phyloP scores from a whole-genome alignment of 352 stramenopile species.

The Phytopythium helicoides region DNA sequence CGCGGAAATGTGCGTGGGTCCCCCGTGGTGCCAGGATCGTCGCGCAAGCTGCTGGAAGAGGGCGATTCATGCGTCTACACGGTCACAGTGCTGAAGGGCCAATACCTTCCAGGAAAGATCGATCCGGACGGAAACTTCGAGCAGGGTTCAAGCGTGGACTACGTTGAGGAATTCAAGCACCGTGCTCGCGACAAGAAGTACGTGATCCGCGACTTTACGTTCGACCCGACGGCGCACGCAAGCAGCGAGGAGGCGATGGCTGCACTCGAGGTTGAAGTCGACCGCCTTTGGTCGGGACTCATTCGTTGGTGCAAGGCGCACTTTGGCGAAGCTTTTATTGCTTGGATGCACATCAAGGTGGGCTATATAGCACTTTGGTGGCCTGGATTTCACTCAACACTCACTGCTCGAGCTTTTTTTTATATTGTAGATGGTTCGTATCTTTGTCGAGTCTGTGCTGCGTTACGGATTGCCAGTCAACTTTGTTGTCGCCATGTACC shows the following conservation, averaged over 20 bases:
- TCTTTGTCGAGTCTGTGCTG: slow-evolving; percentile 98
- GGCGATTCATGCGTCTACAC: slow-evolving; percentile 92
- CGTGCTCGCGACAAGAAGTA: slow-evolving; percentile 94
- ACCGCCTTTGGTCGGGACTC: slow-evolving; percentile 93
- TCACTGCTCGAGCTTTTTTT: no score
- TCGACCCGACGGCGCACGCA: slow-evolving; percentile 86
- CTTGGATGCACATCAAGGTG: slow-evolving; percentile 99
- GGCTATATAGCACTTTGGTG: background rate
- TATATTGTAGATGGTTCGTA: slow-evolving; percentile 79
- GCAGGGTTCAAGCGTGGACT: slow-evolving; percentile 91
- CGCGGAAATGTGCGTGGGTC: slow-evolving; percentile 92
- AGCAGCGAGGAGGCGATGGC: slow-evolving; percentile 88
- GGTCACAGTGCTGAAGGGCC: slow-evolving; percentile 95
- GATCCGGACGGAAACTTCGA: slow-evolving; percentile 92
- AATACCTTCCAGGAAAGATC: slow-evolving; percentile 87
- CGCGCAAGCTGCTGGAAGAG: slow-evolving; percentile 91
- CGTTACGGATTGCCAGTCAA: slow-evolving; percentile 97
- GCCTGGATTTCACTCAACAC: background rate
- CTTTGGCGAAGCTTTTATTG: slow-evolving; percentile 97
- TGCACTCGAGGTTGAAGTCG: slow-evolving; percentile 88
- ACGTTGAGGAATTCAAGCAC: slow-evolving; percentile 93
- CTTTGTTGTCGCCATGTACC: slow-evolving; percentile 89
- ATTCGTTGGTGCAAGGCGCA: slow-evolving; percentile 98
- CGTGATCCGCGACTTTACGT: slow-evolving; percentile 90
- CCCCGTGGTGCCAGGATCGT: slow-evolving; percentile 93